A percentile compares a stretch with the other conserved stretches of the same genome.
Conservation (phyloP, 305 asterid genomes). For the Rubia balearica region DNA sequence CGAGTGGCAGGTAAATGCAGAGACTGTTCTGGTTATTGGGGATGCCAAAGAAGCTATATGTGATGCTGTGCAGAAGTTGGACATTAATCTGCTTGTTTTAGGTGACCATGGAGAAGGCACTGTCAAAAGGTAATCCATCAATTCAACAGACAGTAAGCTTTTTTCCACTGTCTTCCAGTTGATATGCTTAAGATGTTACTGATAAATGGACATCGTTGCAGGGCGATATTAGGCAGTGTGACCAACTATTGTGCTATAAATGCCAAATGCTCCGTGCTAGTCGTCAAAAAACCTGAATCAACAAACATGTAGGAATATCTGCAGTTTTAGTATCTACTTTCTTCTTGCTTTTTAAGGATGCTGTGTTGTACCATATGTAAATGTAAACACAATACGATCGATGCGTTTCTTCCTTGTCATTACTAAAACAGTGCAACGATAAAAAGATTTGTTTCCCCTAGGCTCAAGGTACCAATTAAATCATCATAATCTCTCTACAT, state of each 20-base stretch:
- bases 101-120: constrained; percentile 18
- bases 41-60: constrained; percentile 20
- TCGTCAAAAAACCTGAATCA: constrained; percentile 32
- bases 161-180: neutral
- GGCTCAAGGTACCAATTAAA: neutral
- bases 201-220: constrained; percentile 6
- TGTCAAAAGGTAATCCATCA: constrained; percentile 11
- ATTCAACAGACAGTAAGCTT: neutral
- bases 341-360: neutral
- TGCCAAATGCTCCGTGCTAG: constrained; percentile 35
- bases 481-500: neutral
- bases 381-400: no score
- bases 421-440: neutral
- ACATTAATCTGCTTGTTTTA: constrained; percentile 19
- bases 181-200: neutral
- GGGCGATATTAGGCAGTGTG: constrained; percentile 55
- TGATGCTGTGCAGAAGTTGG: constrained; percentile 13
- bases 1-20: constrained; percentile 19
- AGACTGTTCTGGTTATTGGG: constrained; percentile 10
- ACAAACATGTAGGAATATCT: neutral
- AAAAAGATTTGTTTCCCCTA: neutral
- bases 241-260: constrained; percentile 48
- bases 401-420: no score
- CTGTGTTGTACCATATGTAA: neutral
- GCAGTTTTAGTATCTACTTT: neutral